Conservation (phyloP, 2,329 filamentous ascomycete species). For the Tolypocladium inflatum region DNA sequence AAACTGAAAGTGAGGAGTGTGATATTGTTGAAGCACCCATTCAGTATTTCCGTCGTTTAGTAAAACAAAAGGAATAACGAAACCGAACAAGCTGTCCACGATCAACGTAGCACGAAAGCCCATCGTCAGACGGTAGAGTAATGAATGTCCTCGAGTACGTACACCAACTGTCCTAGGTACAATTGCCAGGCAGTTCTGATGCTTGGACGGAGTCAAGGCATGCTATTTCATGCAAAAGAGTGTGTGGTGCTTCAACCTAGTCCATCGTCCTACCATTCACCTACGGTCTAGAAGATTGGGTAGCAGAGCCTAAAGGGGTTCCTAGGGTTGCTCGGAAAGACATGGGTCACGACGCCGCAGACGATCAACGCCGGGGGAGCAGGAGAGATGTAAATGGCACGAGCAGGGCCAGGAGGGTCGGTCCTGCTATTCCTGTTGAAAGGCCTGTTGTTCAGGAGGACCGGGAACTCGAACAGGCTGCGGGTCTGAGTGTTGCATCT, state of each 20-base stretch:
- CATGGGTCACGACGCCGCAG: background rate
- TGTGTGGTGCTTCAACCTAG: background rate
- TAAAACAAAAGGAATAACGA: background rate
- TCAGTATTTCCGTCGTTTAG: background rate
- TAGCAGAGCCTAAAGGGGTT: background rate
- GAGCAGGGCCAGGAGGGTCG: background rate
- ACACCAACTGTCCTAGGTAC: background rate
- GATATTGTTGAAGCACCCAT: background rate
- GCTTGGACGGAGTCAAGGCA: too few species aligned
- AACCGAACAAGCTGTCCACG: background rate
- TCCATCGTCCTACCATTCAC: background rate
- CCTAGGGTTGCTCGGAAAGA: background rate
- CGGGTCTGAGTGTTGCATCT: background rate
- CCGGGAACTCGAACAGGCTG: background rate
- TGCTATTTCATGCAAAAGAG: background rate
- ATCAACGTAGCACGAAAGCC: background rate
- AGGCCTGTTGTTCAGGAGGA: background rate
- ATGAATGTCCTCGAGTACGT: background rate
- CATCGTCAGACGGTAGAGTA: background rate
- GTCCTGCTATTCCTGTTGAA: background rate
- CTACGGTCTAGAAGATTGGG: background rate
- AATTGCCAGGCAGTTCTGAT: background rate
- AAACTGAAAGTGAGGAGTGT: background rate
- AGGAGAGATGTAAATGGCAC: background rate
- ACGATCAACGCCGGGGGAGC: background rate